A percentile compares a stretch with the other conserved stretches of the same genome.
Evolutionary conservation across 2,329 filamentous ascomycete species (phyloP).

Genomic region (Knufia fluminis): DNA sequence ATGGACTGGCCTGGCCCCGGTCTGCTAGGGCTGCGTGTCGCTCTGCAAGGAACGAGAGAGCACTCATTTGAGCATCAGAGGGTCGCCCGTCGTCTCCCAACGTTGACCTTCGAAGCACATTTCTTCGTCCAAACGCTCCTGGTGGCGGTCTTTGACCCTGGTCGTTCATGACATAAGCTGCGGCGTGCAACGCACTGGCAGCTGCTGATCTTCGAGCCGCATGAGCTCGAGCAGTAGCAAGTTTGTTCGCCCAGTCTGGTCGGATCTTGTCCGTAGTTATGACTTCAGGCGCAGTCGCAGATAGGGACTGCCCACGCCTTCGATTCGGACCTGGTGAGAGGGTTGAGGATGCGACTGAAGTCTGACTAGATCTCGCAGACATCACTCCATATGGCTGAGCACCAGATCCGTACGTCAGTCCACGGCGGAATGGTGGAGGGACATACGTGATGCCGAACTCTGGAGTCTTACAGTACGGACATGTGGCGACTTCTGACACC

Average conservation of each 20-base stretch:
- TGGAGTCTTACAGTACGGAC: constrained; percentile 88
- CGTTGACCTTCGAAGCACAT: constrained; percentile 36
- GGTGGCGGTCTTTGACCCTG: constrained; percentile 33
- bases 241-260: constrained; percentile 88
- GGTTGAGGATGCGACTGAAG: constrained; percentile 58
- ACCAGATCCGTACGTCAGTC: constrained; percentile 58
- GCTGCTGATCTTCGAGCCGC: constrained; percentile 80
- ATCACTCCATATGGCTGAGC: constrained; percentile 42
- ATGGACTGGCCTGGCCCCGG: constrained; percentile 27
- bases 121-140: constrained; percentile 50
- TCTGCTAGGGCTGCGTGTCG: constrained; percentile 26
- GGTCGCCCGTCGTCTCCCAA: constrained; percentile 27
- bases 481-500: constrained; percentile 82
- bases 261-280: constrained; percentile 87
- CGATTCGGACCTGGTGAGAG: constrained; percentile 34
- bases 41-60: constrained; percentile 40
- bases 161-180: constrained; percentile 69
- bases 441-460: constrained; percentile 97
- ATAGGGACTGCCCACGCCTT: constrained; percentile 60
- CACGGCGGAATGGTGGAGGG: constrained; percentile 76
- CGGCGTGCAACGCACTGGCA: constrained; percentile 87
- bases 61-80: constrained; percentile 31
- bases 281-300: constrained; percentile 73
- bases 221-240: constrained; percentile 74
- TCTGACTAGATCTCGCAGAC: constrained; percentile 78